A percentile compares a stretch with the other conserved stretches of the same genome.
These are phyloP conservation scores for Candida ficus DNA, from an alignment of 805 yeast species.

Conservation along the genomic window DNA sequence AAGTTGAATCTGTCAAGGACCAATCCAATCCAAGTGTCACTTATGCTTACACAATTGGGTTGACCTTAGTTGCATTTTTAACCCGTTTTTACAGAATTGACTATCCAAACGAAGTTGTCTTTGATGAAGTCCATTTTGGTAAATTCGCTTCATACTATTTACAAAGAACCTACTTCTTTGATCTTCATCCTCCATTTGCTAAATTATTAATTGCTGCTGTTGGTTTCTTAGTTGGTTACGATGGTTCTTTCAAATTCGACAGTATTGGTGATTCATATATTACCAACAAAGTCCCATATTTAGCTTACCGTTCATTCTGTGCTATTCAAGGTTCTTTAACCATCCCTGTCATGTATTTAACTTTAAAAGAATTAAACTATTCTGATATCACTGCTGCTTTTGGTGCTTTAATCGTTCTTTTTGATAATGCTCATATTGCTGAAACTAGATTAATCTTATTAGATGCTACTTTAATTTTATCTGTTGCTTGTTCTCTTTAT, in stretches of 20 bases:
- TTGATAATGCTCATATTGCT: conserved; percentile 86
- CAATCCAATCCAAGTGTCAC: not conserved
- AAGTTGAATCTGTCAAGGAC: not conserved
- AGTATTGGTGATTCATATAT: conserved; percentile 81
- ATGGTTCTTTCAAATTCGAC: conserved; percentile 90
- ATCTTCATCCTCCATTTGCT: conserved; percentile 97
- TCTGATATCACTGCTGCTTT: conserved; percentile 74
- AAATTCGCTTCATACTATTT: conserved; percentile 81
- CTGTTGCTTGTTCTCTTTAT: conserved; percentile 78
- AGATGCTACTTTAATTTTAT: conserved; percentile 82
- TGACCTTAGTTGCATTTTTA: conserved; percentile 64
- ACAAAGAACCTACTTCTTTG: conserved; percentile 89
- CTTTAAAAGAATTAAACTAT: conserved; percentile 81
- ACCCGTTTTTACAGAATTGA: conserved; percentile 60
- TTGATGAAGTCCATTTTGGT: conserved; percentile 86
- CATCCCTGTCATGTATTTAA: conserved; percentile 77
- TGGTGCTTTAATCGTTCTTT: conserved; percentile 68
- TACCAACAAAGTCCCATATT: conserved; percentile 75
- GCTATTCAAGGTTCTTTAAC: conserved; percentile 81
- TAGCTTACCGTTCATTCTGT: conserved; percentile 73
- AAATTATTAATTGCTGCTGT: conserved; percentile 85
- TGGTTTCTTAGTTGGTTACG: conserved; percentile 85
- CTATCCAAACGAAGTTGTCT: conserved; percentile 70
- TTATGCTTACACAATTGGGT: conserved; percentile 21
- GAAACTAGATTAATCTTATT: conserved; percentile 88